These are phyloP conservation scores for Solanum chmielewskii DNA, from an alignment of 257 asterid species.

Conservation along the genomic window DNA sequence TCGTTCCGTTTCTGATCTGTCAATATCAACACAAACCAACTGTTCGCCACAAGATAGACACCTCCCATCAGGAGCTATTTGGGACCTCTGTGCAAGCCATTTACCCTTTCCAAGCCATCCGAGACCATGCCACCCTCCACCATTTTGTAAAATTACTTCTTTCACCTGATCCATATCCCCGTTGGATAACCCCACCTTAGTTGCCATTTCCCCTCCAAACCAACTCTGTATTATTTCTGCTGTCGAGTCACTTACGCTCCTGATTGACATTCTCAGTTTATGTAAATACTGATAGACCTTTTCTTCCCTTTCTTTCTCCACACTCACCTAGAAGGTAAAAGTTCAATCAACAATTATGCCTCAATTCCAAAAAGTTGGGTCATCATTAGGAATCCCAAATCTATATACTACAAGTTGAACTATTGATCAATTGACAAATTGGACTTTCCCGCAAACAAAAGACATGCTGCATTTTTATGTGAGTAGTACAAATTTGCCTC, in stretches of 20 bases:
- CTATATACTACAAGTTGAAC: background rate
- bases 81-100: constrained; percentile 50
- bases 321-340: constrained; percentile 45
- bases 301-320: constrained; percentile 34
- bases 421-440: background rate
- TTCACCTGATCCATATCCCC: constrained; percentile 37
- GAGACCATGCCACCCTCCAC: constrained; percentile 97
- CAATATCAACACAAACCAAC: constrained; percentile 73
- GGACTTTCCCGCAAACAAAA: background rate
- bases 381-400: background rate
- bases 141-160: constrained; percentile 48
- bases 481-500: background rate
- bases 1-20: constrained; percentile 51
- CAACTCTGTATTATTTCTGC: constrained; percentile 48
- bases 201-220: constrained; percentile 52
- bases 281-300: constrained; percentile 82
- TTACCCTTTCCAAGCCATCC: constrained; percentile 85
- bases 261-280: constrained; percentile 49
- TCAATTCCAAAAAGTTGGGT: background rate
- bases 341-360: background rate
- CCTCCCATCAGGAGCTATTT: constrained; percentile 36
- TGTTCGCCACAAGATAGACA: constrained; percentile 49
- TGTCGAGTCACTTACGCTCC: constrained; percentile 45
- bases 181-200: constrained; percentile 26
- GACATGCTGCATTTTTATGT: background rate